Evolutionary conservation across 2,329 filamentous ascomycete genomes (phyloP).

Genomic region (Akanthomyces uredinophilus): DNA sequence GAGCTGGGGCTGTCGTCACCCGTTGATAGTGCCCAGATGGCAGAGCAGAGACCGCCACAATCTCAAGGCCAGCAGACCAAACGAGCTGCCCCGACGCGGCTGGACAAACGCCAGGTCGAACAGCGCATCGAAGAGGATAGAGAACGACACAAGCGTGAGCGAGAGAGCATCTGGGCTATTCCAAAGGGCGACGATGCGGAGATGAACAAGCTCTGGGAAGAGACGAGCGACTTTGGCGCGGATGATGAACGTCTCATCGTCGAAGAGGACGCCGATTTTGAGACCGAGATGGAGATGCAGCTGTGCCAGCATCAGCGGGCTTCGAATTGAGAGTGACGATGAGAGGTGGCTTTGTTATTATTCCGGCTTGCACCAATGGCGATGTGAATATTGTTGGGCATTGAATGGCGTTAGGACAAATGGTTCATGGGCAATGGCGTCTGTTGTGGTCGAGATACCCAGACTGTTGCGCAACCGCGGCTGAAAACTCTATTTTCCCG

Average conservation of each 20-base stretch:
- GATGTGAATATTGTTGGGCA: slow-evolving; percentile 14
- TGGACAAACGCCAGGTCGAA: slow-evolving; percentile 87
- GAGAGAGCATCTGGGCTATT: slow-evolving; percentile 92
- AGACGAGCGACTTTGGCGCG: slow-evolving; percentile 78
- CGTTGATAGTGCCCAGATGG: slow-evolving; percentile 35
- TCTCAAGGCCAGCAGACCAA: slow-evolving; percentile 33
- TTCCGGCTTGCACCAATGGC: not conserved
- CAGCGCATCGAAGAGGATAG: slow-evolving; percentile 96
- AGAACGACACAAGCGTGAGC: slow-evolving; percentile 84
- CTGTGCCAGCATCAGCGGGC: slow-evolving; percentile 35
- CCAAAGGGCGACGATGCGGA: slow-evolving; percentile 59
- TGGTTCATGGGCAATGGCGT: slow-evolving; percentile 9
- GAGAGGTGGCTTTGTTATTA: not conserved
- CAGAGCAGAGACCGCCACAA: slow-evolving; percentile 38
- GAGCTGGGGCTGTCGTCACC: slow-evolving; percentile 52
- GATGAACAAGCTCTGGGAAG: slow-evolving; percentile 77
- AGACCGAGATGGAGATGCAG: slow-evolving; percentile 36
- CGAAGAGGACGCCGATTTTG: slow-evolving; percentile 61
- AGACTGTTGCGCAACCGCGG: not conserved
- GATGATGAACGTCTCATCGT: slow-evolving; percentile 74
- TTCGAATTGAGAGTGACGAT: slow-evolving; percentile 28
- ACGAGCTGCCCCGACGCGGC: slow-evolving; percentile 31
- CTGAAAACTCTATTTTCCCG: not conserved
- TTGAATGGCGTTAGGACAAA: slow-evolving; percentile 27
- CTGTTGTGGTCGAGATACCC: slow-evolving; percentile 11